Evolutionary conservation across 495 filamentous ascomycete species (phyloP), one percentile per base, ranked within the genome.

Genomic region (Talaromyces liani): DNA sequence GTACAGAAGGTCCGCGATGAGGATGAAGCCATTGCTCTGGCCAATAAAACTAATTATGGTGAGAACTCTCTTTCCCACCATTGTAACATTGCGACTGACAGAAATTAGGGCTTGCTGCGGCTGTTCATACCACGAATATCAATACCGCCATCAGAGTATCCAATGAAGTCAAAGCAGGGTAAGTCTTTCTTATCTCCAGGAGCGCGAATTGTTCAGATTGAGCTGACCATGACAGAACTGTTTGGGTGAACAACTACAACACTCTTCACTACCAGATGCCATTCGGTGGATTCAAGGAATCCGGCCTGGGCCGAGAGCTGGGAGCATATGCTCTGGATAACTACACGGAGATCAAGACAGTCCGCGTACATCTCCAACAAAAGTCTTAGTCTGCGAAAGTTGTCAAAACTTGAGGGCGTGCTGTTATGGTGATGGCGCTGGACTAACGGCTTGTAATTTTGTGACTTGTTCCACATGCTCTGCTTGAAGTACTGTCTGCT

Each of bases 201-300:
- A 24, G 49, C 18, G 7, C 56, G 4, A 33, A 14, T 31, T 25
- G 3, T 25, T 55, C 16, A 14, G 24, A 27, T 31, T 45, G 62
- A 58, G n/a, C 7, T 47, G 20, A n/a, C 29, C 56, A 18, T 69
- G 10, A 16, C 33, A 77, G 77, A 71, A 98, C 94, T 66, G 91
- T 97, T 69, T 98, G 94, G 94, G 86, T 97, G 70, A 97, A 97
- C 84, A 86, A 77, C 75, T 95, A 92, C 77, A 98, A 98, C 82
- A 76, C 90, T 70, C 83, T 97, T 58, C 84, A 88, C 74, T 88
- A 91, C 79, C 86, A 89, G 74, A 74, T 85, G 70, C 92, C 92
- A 54, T 96, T 97, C 74, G 92, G 92, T 75, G 93, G 93, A 53
- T 98, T 82, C 86, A 96, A 96, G 87, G 85, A 91, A 80, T 91